These are phyloP conservation scores for Infundibulicybe gibba DNA, from an alignment of 768 basidiomycete genomes.

Conservation along the genomic window DNA sequence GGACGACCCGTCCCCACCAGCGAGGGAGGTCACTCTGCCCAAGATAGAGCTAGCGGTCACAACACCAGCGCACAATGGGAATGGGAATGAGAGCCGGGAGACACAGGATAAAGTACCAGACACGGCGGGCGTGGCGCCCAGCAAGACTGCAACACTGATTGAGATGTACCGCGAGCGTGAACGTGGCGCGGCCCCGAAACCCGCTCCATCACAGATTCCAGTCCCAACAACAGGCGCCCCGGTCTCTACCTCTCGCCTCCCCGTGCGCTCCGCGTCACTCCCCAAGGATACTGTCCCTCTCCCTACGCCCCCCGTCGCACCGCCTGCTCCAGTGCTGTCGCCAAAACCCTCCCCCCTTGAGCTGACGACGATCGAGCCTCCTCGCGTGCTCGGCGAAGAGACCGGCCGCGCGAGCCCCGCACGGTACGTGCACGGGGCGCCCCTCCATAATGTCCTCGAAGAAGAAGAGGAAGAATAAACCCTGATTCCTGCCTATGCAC, in stretches of 20 bases:
- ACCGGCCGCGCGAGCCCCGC: slow-evolving; percentile 59
- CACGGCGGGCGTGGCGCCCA: slow-evolving; percentile 26
- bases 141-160: slow-evolving; percentile 75
- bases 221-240: slow-evolving; percentile 31
- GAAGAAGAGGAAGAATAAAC: slow-evolving; percentile 66
- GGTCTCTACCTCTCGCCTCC: slow-evolving; percentile 35
- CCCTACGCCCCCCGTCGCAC: slow-evolving; percentile 16
- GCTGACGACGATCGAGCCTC: slow-evolving; percentile 24
- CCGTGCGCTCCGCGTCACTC: slow-evolving; percentile 28
- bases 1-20: neutral
- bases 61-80: slow-evolving; percentile 8
- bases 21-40: neutral
- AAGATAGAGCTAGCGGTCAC: too few relatives aligned
- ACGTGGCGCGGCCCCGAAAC: slow-evolving; percentile 36
- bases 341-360: slow-evolving; percentile 23
- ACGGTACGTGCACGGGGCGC: slow-evolving; percentile 81
- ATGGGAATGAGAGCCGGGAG: slow-evolving; percentile 7
- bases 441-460: slow-evolving; percentile 82
- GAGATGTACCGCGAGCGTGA: slow-evolving; percentile 83
- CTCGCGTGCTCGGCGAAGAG: slow-evolving; percentile 35
- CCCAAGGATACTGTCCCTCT: slow-evolving; percentile 19
- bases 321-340: slow-evolving; percentile 20
- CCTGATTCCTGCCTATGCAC: neutral
- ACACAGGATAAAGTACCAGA: slow-evolving; percentile 2
- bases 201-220: slow-evolving; percentile 17